phyloP scores from a whole-genome alignment of 371 early-diverging fungal species.

The Actinomortierella wolfii region DNA sequence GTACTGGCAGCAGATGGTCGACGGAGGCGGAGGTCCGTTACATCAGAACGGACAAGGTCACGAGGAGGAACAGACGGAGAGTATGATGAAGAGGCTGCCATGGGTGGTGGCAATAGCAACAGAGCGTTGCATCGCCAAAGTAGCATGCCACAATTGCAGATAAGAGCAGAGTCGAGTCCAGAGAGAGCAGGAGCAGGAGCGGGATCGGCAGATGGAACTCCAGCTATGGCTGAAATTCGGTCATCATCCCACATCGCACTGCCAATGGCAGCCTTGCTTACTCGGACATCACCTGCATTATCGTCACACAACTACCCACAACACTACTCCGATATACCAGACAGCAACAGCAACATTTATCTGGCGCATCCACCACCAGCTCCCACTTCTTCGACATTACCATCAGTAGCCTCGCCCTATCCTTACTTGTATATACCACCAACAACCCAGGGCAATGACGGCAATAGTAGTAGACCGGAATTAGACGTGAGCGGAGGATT shows the following conservation, averaged over 20 bases:
- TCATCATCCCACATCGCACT: no score
- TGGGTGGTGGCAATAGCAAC: background rate
- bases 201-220: no score
- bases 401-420: background rate
- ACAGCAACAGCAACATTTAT: background rate
- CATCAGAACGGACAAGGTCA: background rate
- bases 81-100: background rate
- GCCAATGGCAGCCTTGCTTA: no score
- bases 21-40: background rate
- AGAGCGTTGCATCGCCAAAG: background rate
- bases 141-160: background rate
- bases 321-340: background rate
- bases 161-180: background rate
- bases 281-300: constrained; percentile 10
- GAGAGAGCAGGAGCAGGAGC: background rate
- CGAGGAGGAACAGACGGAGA: background rate
- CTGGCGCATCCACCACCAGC: no score
- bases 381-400: background rate
- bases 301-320: constrained; percentile 10
- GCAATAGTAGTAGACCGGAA: no score
- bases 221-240: no score
- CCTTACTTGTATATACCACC: background rate
- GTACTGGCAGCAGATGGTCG: background rate
- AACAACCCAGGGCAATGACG: background rate
- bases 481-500: no score